Evolutionary conservation across 2,329 filamentous ascomycete species (phyloP), one percentile per base, ranked within the genome.

Genomic region (Neophaeococcomyces aloes): DNA sequence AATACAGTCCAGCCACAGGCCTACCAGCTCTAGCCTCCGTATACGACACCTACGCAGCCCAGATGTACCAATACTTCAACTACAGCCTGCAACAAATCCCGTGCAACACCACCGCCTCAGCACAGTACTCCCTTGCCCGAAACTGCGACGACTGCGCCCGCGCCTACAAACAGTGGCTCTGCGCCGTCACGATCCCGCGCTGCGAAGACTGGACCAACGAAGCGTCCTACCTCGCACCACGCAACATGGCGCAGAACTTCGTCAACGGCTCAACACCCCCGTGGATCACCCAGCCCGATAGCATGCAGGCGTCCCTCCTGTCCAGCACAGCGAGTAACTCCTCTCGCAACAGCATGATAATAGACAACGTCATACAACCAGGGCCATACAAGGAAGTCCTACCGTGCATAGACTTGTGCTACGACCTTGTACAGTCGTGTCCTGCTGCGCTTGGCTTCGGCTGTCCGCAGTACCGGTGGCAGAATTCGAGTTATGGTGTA

Each of bases 81-180:
- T 85, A 85, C 54, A 86, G 81, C 10, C 70, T 98, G 30, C 78
- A 82, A 50, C 88, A 95, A 59, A 76, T 94, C 18, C 79, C 85
- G 11, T 98, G 91, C 69, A 80, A 94, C 55, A 81, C 86, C 2
- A 75, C 75, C 0, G 65, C 75, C 1, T 79, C 81, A 27, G 78
- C 83, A 11, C 75, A 76, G 51, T 98, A 94, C 65, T 94, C 87
- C 1, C 77, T 96, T 11, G 83, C 78, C 1, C 76, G 79, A 32
- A 76, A 65, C 53, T 98, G 91, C 68, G 63, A 68, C 33, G 75
- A 93, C 61, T 98, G 91, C 64, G 76, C 70, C 13, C 57, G 60
- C 1, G 86, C 86, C 7, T 98, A 98, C 72, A 95, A 93, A 62
- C 72, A 79, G 57, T 98, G 91, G 91, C 79, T 98, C 15, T 98